Conservation (phyloP, 805 yeast genomes). For the Debaryomyces prosopidis region DNA sequence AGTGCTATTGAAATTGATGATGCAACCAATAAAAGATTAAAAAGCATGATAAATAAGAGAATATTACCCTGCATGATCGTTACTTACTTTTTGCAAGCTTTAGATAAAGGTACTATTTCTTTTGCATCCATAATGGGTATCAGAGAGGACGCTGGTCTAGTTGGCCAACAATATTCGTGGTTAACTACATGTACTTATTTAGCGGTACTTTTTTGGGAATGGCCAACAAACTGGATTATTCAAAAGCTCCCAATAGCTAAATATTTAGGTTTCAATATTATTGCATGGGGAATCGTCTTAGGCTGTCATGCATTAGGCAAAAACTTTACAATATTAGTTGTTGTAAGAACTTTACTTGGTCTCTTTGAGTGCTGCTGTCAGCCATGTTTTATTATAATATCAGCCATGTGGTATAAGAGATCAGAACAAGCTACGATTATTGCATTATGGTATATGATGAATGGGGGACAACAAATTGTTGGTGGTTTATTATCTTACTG, state of each 20-base stretch:
- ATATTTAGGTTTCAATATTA: conserved; percentile 45
- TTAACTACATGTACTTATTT: conserved; percentile 43
- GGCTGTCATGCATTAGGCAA: conserved; percentile 44
- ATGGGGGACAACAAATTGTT: conserved; percentile 51
- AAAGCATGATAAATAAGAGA: conserved; percentile 13
- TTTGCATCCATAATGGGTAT: conserved; percentile 41
- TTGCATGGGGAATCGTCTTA: conserved; percentile 61
- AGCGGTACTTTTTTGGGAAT: conserved; percentile 61
- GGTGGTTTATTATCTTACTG: conserved; percentile 47
- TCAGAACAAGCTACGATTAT: conserved; percentile 38
- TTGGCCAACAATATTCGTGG: conserved; percentile 38
- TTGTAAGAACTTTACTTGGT: conserved; percentile 38
- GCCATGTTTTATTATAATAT: conserved; percentile 38
- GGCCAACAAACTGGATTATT: conserved; percentile 44
- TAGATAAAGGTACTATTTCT: conserved; percentile 41
- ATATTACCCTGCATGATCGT: conserved; percentile 22
- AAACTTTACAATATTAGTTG: conserved; percentile 39
- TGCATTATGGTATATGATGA: conserved; percentile 34
- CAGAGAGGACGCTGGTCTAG: conserved; percentile 35
- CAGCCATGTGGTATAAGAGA: conserved; percentile 34
- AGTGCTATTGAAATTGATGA: conserved; percentile 22
- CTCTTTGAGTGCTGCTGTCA: conserved; percentile 40
- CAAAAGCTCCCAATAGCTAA: conserved; percentile 62
- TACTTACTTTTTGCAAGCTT: conserved; percentile 27
- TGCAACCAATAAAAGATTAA: conserved; percentile 20